Conservation (phyloP, 805 yeast genomes). For the Candida multigemmis region DNA sequence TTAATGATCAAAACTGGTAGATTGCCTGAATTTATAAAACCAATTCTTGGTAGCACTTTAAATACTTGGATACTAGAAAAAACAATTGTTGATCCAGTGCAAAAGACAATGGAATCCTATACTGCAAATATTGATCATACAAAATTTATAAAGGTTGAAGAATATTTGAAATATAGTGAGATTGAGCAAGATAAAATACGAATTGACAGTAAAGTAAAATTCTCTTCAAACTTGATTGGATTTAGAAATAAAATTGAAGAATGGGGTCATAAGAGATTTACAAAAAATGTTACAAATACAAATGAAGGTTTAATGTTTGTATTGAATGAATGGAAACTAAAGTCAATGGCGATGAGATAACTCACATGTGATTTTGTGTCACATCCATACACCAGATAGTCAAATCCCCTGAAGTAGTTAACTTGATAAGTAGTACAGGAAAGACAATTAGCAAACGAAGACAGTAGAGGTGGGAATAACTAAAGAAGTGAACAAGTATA, state of each 20-base stretch:
- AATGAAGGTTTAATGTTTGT: slow-evolving; percentile 71
- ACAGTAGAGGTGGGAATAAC: background rate
- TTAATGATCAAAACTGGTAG: slow-evolving; percentile 72
- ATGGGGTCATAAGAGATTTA: slow-evolving; percentile 70
- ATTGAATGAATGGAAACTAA: slow-evolving; percentile 51
- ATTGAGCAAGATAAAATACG: slow-evolving; percentile 25
- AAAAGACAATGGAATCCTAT: slow-evolving; percentile 51
- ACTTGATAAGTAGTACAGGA: background rate
- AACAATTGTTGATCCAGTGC: slow-evolving; percentile 58
- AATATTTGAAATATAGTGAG: slow-evolving; percentile 49
- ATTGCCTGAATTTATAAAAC: slow-evolving; percentile 70
- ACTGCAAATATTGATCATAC: slow-evolving; percentile 82
- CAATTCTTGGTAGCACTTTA: slow-evolving; percentile 60
- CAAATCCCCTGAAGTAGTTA: no score
- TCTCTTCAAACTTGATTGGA: slow-evolving; percentile 61
- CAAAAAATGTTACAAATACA: slow-evolving; percentile 56
- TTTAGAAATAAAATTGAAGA: slow-evolving; percentile 68
- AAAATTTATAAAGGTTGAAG: slow-evolving; percentile 69
- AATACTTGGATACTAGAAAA: slow-evolving; percentile 79
- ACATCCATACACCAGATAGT: no score
- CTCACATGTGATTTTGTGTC: background rate
- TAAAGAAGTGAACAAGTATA: background rate
- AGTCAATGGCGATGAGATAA: slow-evolving; percentile 7
- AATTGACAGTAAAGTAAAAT: slow-evolving; percentile 55
- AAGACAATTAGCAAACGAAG: background rate